Percentiles rank a stretch among this genome's conserved stretches.
These are phyloP conservation scores for Letharia lupina DNA, from an alignment of 495 filamentous ascomycete species.

Conservation along the genomic window DNA sequence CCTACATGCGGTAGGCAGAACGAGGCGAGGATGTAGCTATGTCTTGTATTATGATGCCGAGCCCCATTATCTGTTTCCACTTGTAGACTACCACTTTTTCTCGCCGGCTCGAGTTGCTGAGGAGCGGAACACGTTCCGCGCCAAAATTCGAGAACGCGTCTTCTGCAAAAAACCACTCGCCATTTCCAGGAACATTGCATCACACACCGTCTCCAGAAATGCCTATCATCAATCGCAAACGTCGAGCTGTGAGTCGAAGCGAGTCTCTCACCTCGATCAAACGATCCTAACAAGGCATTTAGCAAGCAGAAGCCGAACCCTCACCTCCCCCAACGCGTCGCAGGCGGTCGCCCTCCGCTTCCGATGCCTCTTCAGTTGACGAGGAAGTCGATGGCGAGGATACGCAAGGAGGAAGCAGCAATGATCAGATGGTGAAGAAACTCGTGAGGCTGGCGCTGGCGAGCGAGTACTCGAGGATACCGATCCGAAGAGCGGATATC, in stretches of 20 bases:
- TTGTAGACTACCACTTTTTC: too few relatives aligned
- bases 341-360: conserved; percentile 20
- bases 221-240: conserved; percentile 23
- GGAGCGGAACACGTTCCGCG: background rate
- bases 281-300: background rate
- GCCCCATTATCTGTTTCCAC: too few relatives aligned
- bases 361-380: conserved; percentile 20
- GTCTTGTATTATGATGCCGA: too few relatives aligned
- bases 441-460: conserved; percentile 82
- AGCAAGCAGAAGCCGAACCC: conserved; percentile 25
- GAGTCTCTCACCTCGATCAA: background rate
- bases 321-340: conserved; percentile 24
- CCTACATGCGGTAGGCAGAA: too few relatives aligned
- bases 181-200: background rate
- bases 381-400: conserved; percentile 18
- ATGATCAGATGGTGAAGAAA: conserved; percentile 55
- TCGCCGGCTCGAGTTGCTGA: background rate
- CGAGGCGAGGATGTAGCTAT: too few relatives aligned
- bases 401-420: conserved; percentile 17
- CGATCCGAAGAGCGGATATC: conserved; percentile 72
- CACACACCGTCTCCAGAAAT: background rate
- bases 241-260: conserved; percentile 16
- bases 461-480: conserved; percentile 74
- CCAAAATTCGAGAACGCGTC: background rate
- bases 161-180: too few relatives aligned